Evolutionary conservation across 2,329 filamentous ascomycete genomes (phyloP), one percentile per base, ranked within the genome.

Genomic region (Drechslera avenae): DNA sequence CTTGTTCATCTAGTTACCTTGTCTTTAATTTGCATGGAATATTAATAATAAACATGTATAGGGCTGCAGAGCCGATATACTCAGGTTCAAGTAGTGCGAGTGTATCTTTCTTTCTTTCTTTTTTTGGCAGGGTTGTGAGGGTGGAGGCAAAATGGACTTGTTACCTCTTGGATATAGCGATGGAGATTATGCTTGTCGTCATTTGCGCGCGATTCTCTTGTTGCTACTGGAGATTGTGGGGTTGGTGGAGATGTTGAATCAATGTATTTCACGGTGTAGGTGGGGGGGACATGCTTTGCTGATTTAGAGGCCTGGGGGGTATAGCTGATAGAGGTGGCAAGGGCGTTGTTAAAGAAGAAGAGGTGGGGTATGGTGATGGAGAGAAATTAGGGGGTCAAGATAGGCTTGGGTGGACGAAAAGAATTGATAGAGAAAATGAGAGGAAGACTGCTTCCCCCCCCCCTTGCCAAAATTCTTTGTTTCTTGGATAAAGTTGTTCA

Each of bases 301-400:
- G 17, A 58, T 58, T 36, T 21, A 46, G 8, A 37, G 30, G 13
- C 39, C 40, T 12, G 45, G 3, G 9, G 4, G 50, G 21, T n/a
- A n/a, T n/a, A n/a, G n/a, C 26, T 51, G 16, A 49, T n/a, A 3
- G 26, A 37, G 23, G 35, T 52, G 30, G 46, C 51, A 2, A 40
- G 33, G 23, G 33, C 14, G 13, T 37, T 52, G 12, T 5, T 3
- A 73, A 75, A 35, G 74, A 36, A 71, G 3, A 40, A 8, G 37
- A 5, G 4, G 18, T 12, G 26, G 26, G 9, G 26, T 13, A 10
- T 28, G 10, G 9, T 28, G 26, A 10, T 10, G 9, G 2, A 28
- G 23, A 13, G n/a, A n/a, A n/a, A 6, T 18, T 16, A 5, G 18
- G 14, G 12, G 10, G 13, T n/a, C n/a, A 21, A 16, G 7, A 26